Evolutionary conservation across 1,284 basidiomycete genomes (phyloP).

Genomic region (Hemileia vastatrix): DNA sequence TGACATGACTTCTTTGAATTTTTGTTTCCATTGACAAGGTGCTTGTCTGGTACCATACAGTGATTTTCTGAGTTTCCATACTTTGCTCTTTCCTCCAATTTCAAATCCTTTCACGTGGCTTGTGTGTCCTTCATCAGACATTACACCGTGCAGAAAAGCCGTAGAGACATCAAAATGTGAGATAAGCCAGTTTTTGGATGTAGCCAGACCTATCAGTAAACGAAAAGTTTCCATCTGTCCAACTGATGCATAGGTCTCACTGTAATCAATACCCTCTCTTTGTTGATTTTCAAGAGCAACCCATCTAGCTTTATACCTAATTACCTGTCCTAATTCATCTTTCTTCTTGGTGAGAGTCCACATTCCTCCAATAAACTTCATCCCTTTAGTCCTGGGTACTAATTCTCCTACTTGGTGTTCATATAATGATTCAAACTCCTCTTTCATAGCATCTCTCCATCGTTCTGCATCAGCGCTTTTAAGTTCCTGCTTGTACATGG

Average conservation of each 20-base stretch:
- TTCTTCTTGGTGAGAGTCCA: background rate
- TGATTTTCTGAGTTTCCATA: too few relatives aligned
- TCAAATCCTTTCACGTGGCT: too few relatives aligned
- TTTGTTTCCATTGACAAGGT: too few relatives aligned
- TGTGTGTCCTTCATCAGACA: too few relatives aligned
- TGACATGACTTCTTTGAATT: too few relatives aligned
- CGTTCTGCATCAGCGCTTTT: too few relatives aligned
- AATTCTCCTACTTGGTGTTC: background rate
- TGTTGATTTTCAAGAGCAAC: constrained; percentile 8
- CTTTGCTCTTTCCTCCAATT: too few relatives aligned
- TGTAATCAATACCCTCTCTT: background rate
- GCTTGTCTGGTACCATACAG: too few relatives aligned
- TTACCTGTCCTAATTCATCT: background rate
- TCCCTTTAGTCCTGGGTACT: background rate
- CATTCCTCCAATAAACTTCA: constrained; percentile 2
- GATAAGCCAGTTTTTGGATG: background rate
- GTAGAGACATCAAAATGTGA: background rate
- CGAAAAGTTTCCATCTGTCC: background rate
- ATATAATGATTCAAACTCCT: too few relatives aligned
- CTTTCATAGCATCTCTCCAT: too few relatives aligned
- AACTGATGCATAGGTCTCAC: background rate
- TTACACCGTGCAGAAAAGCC: too few relatives aligned
- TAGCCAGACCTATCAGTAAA: background rate
- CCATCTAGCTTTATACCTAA: constrained; percentile 3
- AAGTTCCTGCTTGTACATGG: too few relatives aligned